Evolutionary conservation across 1,284 basidiomycete species (phyloP), one percentile per base, ranked within the genome.

Genomic region (Waitea zeae): DNA sequence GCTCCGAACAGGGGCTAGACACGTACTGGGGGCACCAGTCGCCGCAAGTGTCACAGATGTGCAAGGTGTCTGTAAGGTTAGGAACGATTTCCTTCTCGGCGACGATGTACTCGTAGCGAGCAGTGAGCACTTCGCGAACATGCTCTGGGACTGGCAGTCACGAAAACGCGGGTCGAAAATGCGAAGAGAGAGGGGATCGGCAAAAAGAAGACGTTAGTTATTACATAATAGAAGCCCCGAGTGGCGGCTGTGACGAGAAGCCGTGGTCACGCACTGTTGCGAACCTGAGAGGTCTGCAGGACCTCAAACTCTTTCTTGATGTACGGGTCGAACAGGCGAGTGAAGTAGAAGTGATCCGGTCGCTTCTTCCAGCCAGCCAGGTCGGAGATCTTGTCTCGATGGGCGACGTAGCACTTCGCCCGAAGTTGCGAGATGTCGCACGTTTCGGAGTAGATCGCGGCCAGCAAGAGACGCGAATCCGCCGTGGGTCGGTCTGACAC

Each of bases 241-340:
- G 38, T 30, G 27, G 53, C 42, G 30, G n/a, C n/a, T n/a, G n/a
- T n/a, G n/a, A n/a, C n/a, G n/a, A n/a, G n/a, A n/a, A n/a, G n/a
- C n/a, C n/a, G n/a, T n/a, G n/a, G n/a, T n/a, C n/a, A 70, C 87
- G 48, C 51, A 95, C 89, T 64, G 54, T 98, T 98, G 45, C 79
- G 73, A 38, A 95, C 76, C 48, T 81, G 82, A 32, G 71, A 71
- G 17, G 87, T 76, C 36, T 84, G 78, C 39, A 98, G 77, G 44
- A 97, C 82, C 54, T 98, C 95, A 57, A 93, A 96, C 58, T 95
- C 93, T 53, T 89, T 86, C 61, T 95, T 92, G 56, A 96, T 87
- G 59, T 96, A 97, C 31, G 92, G 87, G 58, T 98, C 93, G 53
- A 90, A 96, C 38, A 93, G 67, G 45, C 84, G 78, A 46, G 77